phyloP scores from a whole-genome alignment of 2,329 filamentous ascomycete species.

The Penicillium capsulatum region DNA sequence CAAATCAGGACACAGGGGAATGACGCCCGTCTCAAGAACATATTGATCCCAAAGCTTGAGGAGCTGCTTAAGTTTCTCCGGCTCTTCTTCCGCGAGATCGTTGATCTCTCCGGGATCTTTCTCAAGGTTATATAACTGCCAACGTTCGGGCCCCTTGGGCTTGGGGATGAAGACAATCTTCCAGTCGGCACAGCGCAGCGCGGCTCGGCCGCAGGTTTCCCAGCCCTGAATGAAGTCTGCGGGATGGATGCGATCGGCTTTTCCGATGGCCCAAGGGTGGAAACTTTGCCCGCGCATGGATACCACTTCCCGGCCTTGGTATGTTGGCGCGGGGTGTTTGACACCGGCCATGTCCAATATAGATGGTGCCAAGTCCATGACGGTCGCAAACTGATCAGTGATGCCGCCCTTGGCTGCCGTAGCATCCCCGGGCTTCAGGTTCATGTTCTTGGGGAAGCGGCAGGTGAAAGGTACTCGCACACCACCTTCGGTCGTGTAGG shows the following conservation, averaged over 20 bases:
- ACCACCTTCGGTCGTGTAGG: slow-evolving; percentile 32
- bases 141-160: slow-evolving; percentile 53
- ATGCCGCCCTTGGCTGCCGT: slow-evolving; percentile 35
- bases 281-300: slow-evolving; percentile 50
- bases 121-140: slow-evolving; percentile 55
- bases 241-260: slow-evolving; percentile 44
- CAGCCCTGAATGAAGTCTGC: slow-evolving; percentile 53
- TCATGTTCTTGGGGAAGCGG: slow-evolving; percentile 35
- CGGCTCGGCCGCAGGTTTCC: slow-evolving; percentile 54
- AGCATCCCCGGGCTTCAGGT: slow-evolving; percentile 16
- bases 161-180: slow-evolving; percentile 57
- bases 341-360: slow-evolving; percentile 41
- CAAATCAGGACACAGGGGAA: slow-evolving; percentile 57
- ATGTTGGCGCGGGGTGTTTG: slow-evolving; percentile 52
- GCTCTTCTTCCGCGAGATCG: slow-evolving; percentile 42
- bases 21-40: slow-evolving; percentile 56
- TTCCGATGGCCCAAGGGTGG: slow-evolving; percentile 39
- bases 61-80: slow-evolving; percentile 47
- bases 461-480: slow-evolving; percentile 47
- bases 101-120: slow-evolving; percentile 51
- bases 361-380: slow-evolving; percentile 52
- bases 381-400: slow-evolving; percentile 51
- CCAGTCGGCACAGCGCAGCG: slow-evolving; percentile 54
- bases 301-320: slow-evolving; percentile 49
- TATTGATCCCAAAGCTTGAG: slow-evolving; percentile 56